Base-by-base conservation (phyloP, 179 eudicot genomes). In the Sideroxylon spinosum region DNA sequence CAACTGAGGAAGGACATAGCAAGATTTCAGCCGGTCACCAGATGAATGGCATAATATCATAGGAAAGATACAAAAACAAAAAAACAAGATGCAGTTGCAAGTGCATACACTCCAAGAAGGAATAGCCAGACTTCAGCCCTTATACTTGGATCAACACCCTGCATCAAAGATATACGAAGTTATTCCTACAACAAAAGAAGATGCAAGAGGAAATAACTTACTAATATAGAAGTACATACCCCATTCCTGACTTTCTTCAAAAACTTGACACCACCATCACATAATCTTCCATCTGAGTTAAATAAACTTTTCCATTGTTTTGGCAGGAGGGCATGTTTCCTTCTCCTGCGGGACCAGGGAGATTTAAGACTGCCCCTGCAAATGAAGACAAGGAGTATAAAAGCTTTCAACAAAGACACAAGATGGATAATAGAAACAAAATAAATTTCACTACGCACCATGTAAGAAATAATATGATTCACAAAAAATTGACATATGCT, bases 111-210 rank as follows among this genome's bases (percentile, higher is more conserved):
- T 65, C 92, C 94, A 76, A 90, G 94, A 69, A 90, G 90, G 84
- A 90, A 90, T 22, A 92, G 94, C 94, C 94, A 90, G 74, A 90
- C 92, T 83, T 90, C 92, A 19, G 88, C 84, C 80, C 94, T 84
- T 75, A 90, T 76, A 68, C 85, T 86, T 64, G 91, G 92, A 81
- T 89, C 91, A 82, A 90, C 87, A 76, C 94, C 94, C 94, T 90
- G 78, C 81, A 89, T 48, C 20, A 79, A 65, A 77, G 10, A 26
- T 53, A 49, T 22, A 44, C 70, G 28, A 49, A 1, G 48, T 12
- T 14, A 66, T 46, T 16, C 16, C 57, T 11, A 50, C 52, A 71
- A 16, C 72, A 26, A 55, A 7, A 61, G 25, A 6, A n/a, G 56
- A 53, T 14, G 22, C 25, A 48, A 78, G 22, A 4, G 12, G 62